Percentiles rank a stretch among this genome's conserved stretches.
phyloP scores from a whole-genome alignment of 495 filamentous ascomycete genomes.

The Daldinia loculata region DNA sequence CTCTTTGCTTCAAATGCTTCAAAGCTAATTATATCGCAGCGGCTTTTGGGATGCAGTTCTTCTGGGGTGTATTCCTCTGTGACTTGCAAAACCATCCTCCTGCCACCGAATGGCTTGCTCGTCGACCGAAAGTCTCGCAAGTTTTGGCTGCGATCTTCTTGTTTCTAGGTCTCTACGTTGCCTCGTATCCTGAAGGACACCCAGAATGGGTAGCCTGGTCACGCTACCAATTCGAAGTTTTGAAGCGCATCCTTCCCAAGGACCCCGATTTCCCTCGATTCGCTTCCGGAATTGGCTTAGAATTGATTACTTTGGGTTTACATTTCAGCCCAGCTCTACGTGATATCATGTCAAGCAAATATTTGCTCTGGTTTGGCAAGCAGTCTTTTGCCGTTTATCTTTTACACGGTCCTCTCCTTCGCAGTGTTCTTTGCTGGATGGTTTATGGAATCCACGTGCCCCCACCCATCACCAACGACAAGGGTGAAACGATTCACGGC shows the following conservation, averaged over 20 bases:
- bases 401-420: constrained; percentile 70
- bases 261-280: constrained; percentile 64
- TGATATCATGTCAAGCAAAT: constrained; percentile 62
- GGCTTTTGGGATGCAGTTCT: constrained; percentile 67
- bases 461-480: constrained; percentile 58
- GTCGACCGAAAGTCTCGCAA: constrained; percentile 56
- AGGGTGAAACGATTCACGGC: constrained; percentile 53
- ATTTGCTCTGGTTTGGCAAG: constrained; percentile 72
- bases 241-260: constrained; percentile 64
- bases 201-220: constrained; percentile 69
- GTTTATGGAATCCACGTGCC: constrained; percentile 67
- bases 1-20: neutral
- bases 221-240: constrained; percentile 53
- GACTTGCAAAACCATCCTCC: constrained; percentile 65
- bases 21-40: constrained; percentile 44
- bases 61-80: constrained; percentile 70
- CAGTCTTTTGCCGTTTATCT: constrained; percentile 76
- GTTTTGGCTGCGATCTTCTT: constrained; percentile 57
- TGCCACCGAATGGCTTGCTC: constrained; percentile 60
- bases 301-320: constrained; percentile 62
- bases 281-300: constrained; percentile 62
- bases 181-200: constrained; percentile 68
- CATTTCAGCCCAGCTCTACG: constrained; percentile 66
- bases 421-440: constrained; percentile 70
- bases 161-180: constrained; percentile 62